Base-by-base conservation (phyloP, 179 eudicot species). In the Patellifolia procumbens region DNA sequence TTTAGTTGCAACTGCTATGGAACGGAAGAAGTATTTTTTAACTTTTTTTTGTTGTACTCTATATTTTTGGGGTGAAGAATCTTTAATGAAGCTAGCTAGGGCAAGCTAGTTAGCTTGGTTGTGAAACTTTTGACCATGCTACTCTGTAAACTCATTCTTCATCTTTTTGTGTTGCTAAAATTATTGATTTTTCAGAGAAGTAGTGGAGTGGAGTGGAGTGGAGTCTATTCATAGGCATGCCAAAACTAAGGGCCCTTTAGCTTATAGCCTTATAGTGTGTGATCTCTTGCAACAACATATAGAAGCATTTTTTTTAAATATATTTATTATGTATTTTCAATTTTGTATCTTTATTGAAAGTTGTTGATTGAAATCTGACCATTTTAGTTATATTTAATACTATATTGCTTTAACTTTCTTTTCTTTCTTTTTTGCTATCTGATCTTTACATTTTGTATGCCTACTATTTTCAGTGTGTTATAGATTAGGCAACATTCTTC, bases 51-150 rank as follows among this genome's bases (percentile, higher is more conserved):
- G n/a, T n/a, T n/a, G n/a, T n/a, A n/a, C n/a, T n/a, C n/a, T n/a
- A n/a, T n/a, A n/a, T n/a, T n/a, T 39, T 39, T 39, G 6, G 43
- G 43, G 43, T 39, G 43, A 12, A 15, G 64, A 60, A 12, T 15
- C 59, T 29, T 49, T 49, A 43, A n/a, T n/a, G 66, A 26, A 62
- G 34, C 37, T 43, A 78, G 17, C 68, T 32, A 52, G 68, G 45
- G 13, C 55, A 64, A 78, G 5, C 20, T 70, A 19, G 11, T 24
- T 73, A 17, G 28, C 49, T 71, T 59, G 81, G 13, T 51, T 72
- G 42, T 12, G 42, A 15, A 49, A 24, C 81, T 80, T 83, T 80
- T 77, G 84, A 83, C 79, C 81, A 80, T 68, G 73, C 79, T 73
- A 2, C 75, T 77, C 75, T 76, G 76, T 80, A 61, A 79, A 67